A percentile compares a stretch with the other conserved stretches of the same genome.
These are phyloP conservation scores for Neurospora tetrasperma DNA, from an alignment of 495 filamentous ascomycete species.

Conservation along the genomic window DNA sequence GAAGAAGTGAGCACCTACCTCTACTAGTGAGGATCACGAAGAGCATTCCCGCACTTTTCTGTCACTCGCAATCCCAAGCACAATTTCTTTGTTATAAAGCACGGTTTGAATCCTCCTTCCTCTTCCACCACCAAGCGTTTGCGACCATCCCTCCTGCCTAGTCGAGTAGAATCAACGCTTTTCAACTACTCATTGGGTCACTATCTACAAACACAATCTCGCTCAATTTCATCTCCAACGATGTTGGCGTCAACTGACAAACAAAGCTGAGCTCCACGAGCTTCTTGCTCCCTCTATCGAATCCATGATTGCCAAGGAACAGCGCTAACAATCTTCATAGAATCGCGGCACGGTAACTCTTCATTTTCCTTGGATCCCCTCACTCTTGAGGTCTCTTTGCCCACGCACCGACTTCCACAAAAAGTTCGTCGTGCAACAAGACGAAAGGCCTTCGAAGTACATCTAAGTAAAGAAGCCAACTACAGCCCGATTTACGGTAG, in stretches of 20 bases:
- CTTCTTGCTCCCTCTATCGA: background rate
- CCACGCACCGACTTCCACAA: background rate
- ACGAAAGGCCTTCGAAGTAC: background rate
- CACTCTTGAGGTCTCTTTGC: background rate
- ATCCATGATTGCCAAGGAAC: background rate
- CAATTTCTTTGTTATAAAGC: background rate
- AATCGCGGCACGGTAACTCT: background rate
- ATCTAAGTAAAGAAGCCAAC: background rate
- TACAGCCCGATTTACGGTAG: background rate
- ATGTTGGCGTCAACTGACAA: background rate
- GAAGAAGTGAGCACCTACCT: background rate
- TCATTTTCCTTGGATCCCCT: background rate
- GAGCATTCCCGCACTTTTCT: background rate
- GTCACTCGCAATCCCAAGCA: background rate
- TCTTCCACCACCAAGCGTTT: background rate
- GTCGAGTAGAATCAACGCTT: background rate
- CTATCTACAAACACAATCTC: background rate
- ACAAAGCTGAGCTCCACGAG: background rate
- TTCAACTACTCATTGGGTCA: background rate
- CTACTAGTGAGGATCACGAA: background rate
- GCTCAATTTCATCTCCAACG: background rate
- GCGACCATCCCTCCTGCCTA: background rate
- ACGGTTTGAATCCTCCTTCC: background rate
- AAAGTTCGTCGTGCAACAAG: background rate
- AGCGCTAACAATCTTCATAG: background rate